These are phyloP conservation scores for Schizophyllum amplum DNA, from an alignment of 1,284 basidiomycete genomes.

Conservation along the genomic window DNA sequence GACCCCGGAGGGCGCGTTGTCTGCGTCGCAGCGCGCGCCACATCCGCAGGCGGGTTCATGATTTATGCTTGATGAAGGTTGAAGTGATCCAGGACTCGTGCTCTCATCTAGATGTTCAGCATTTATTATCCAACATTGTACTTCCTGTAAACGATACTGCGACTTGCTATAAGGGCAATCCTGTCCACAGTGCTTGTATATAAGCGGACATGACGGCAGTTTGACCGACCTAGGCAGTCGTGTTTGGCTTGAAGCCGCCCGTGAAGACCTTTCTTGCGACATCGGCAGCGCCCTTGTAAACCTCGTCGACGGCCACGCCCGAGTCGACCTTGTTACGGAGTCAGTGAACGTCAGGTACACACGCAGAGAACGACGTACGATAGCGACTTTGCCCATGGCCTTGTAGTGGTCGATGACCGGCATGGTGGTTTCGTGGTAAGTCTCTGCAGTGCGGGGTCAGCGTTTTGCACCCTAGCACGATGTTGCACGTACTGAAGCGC, in stretches of 20 bases:
- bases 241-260: constrained; percentile 2
- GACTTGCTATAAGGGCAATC: background rate
- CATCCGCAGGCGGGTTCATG: background rate
- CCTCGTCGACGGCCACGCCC: constrained; percentile 64
- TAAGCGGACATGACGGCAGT: too few relatives aligned
- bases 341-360: constrained; percentile 1
- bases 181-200: too few relatives aligned
- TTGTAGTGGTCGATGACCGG: constrained; percentile 91
- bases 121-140: background rate
- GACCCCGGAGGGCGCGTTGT: constrained; percentile 35
- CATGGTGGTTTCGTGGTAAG: constrained; percentile 91
- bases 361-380: constrained; percentile 41
- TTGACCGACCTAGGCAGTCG: background rate
- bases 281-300: constrained; percentile 54
- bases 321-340: constrained; percentile 63
- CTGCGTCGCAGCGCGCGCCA: background rate
- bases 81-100: background rate
- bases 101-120: background rate
- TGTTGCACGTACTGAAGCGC: constrained; percentile 68
- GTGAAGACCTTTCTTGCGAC: constrained; percentile 43
- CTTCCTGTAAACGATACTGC: background rate
- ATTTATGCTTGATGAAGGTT: background rate
- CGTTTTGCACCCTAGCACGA: too few relatives aligned
- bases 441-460: constrained; percentile 31
- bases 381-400: constrained; percentile 64